These are phyloP conservation scores for Cladosporium sp. DNA, from an alignment of 2,329 filamentous ascomycete species.

Conservation along the genomic window DNA sequence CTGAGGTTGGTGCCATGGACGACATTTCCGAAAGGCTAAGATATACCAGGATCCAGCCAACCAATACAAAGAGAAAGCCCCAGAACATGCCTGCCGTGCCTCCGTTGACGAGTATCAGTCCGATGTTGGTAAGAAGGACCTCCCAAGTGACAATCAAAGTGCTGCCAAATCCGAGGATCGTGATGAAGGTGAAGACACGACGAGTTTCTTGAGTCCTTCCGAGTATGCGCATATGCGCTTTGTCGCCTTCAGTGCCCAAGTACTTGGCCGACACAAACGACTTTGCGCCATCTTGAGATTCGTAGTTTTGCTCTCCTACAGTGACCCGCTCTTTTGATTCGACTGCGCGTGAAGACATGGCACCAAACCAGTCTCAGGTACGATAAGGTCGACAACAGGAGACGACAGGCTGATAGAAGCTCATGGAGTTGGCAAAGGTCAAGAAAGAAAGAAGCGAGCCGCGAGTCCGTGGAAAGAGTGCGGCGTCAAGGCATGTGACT, in stretches of 20 bases:
- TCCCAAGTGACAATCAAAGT: constrained; percentile 29
- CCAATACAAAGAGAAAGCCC: constrained; percentile 24
- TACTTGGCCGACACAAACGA: constrained; percentile 1
- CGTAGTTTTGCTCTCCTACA: not conserved
- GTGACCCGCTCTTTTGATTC: not conserved
- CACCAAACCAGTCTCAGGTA: not conserved
- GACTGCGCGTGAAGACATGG: not conserved
- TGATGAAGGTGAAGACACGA: constrained; percentile 26
- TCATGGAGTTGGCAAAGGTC: no score
- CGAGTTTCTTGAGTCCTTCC: constrained; percentile 12
- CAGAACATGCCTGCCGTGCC: constrained; percentile 28
- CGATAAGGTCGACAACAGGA: no score
- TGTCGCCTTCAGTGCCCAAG: constrained; percentile 8
- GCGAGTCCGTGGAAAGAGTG: no score
- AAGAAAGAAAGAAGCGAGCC: no score
- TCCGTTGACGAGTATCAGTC: constrained; percentile 24
- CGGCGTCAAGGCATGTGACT: no score
- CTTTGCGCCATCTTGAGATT: not conserved
- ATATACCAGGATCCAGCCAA: constrained; percentile 25
- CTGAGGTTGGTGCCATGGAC: constrained; percentile 31
- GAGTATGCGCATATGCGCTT: constrained; percentile 1
- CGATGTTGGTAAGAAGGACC: constrained; percentile 15
- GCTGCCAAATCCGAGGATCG: constrained; percentile 25
- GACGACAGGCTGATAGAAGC: no score
- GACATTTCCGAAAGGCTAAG: constrained; percentile 28